Base-by-base conservation (phyloP, 2,329 filamentous ascomycete species). In the Paecilomyces fulvus region DNA sequence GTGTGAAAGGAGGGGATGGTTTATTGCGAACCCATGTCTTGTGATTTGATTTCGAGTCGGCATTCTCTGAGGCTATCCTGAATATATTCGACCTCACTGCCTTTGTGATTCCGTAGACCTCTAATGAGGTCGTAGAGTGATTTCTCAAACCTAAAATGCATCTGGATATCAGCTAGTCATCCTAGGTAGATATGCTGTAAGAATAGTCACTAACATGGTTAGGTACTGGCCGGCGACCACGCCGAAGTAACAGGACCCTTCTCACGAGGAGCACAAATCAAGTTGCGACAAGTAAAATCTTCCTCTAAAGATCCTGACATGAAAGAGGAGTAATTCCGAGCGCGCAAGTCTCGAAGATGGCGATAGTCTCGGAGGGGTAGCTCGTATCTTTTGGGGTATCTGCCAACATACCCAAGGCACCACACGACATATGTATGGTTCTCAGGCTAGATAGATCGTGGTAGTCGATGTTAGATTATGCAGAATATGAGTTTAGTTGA, bases 111-210 rank as follows among this genome's bases (percentile, higher is more conserved):
- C 63, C 94, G 87, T 70, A 99, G 80, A 67, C 94, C 94, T 75
- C 92, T 85, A 67, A 99, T 99, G 80, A 99, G 92, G 84, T 97
- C 92, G 76, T 96, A 96, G 20, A 99, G 84, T 48, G 94, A 96
- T 77, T 99, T 99, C 75, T 99, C 94, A 78, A 99, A 99, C 94
- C 92, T 97, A 61, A 50, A 50, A 49, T 31, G 51, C 20, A 31
- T 3, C 25, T 55, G 23, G 23, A 31, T 31, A 49, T 51, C 37
- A 37, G 52, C 50, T 20, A 43, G 7, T 7, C 7, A 33, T 52
- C 50, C 11, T 30, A 7, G 21, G 9, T 5, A 28, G 10, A 49
- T 17, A 12, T 12, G 10, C 48, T 21, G n/a, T 49, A 21, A 49
- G 21, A n/a, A 23, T 52, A 55, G 49, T 48, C 20, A 53, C 55